These are phyloP conservation scores for Pulveroboletus sp. DNA, from an alignment of 768 basidiomycete species.

Conservation along the genomic window DNA sequence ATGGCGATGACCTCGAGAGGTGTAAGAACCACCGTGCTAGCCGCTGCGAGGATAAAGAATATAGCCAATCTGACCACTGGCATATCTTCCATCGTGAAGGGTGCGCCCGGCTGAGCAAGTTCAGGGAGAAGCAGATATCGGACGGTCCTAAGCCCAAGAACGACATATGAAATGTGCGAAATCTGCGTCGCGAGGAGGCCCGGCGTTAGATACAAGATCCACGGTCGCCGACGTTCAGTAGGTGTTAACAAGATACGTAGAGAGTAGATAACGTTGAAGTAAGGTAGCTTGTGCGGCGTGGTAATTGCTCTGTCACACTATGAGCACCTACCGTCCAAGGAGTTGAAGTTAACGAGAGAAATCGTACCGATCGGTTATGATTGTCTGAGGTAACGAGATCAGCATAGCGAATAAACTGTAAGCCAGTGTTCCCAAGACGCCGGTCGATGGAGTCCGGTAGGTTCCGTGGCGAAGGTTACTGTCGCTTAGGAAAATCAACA, in stretches of 20 bases:
- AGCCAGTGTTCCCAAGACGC: constrained; percentile 54
- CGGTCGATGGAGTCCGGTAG: constrained; percentile 59
- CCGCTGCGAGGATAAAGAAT: constrained; percentile 51
- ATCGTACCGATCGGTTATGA: constrained; percentile 71
- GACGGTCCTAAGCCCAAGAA: constrained; percentile 39
- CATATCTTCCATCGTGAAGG: constrained; percentile 36
- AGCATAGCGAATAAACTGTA: constrained; percentile 66
- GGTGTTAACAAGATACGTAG: constrained; percentile 73
- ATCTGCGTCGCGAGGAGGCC: constrained; percentile 48
- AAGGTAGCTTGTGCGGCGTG: constrained; percentile 73
- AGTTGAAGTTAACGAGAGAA: neutral
- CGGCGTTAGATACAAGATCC: constrained; percentile 78
- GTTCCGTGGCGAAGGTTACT: constrained; percentile 56
- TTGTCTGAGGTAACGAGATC: constrained; percentile 60
- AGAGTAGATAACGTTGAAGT: constrained; percentile 50
- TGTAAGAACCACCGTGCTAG: constrained; percentile 57
- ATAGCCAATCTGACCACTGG: constrained; percentile 47
- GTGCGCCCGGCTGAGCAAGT: constrained; percentile 33
- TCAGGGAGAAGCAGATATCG: constrained; percentile 58
- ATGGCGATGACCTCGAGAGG: constrained; percentile 80
- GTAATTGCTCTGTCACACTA: constrained; percentile 60
- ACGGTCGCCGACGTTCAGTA: constrained; percentile 73
- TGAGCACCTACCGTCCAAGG: neutral
- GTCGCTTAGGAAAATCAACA: constrained; percentile 55
- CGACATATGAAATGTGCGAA: constrained; percentile 41